A percentile compares a stretch with the other conserved stretches of the same genome.
Evolutionary conservation across 208 protist genomes (phyloP).

Genomic region (Trypanosoma conorhini): DNA sequence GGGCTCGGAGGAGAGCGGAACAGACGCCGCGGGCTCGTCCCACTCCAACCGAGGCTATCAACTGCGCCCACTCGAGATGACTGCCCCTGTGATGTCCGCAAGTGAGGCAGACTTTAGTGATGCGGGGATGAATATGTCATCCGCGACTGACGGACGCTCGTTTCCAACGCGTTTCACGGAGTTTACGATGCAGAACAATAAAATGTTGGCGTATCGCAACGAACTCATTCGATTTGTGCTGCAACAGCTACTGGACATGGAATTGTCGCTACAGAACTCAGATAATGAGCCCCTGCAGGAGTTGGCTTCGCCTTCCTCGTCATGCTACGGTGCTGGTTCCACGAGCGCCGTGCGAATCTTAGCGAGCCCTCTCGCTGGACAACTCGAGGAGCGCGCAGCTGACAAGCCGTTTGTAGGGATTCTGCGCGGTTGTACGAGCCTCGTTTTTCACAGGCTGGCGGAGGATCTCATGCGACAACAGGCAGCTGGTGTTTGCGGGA

Average conservation of each 20-base stretch:
- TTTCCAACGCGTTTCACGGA: slow-evolving; percentile 20
- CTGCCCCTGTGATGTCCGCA: slow-evolving; percentile 18
- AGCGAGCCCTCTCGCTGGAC: background rate
- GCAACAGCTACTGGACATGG: slow-evolving; percentile 60
- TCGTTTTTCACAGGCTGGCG: slow-evolving; percentile 56
- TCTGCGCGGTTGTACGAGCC: slow-evolving; percentile 49
- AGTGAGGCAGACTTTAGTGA: slow-evolving; percentile 38
- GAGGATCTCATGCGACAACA: slow-evolving; percentile 65
- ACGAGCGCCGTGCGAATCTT: background rate
- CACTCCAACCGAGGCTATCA: slow-evolving; percentile 1
- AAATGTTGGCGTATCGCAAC: slow-evolving; percentile 59
- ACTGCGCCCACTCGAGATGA: slow-evolving; percentile 18
- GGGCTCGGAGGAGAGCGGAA: slow-evolving; percentile 48
- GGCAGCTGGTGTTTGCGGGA: slow-evolving; percentile 60
- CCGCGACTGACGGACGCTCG: background rate
- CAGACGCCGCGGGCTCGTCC: slow-evolving; percentile 9
- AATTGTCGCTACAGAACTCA: slow-evolving; percentile 54
- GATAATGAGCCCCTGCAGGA: slow-evolving; percentile 24
- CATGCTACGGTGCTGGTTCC: background rate
- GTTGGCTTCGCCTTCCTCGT: background rate
- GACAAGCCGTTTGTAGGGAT: slow-evolving; percentile 52
- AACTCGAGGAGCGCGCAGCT: background rate
- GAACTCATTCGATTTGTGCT: slow-evolving; percentile 70
- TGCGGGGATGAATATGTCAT: slow-evolving; percentile 9
- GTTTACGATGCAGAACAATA: slow-evolving; percentile 58